Evolutionary conservation across 176 grass and related monocot genomes (phyloP), one percentile per base, ranked within the genome.

Genomic region (Paspalum notatum): DNA sequence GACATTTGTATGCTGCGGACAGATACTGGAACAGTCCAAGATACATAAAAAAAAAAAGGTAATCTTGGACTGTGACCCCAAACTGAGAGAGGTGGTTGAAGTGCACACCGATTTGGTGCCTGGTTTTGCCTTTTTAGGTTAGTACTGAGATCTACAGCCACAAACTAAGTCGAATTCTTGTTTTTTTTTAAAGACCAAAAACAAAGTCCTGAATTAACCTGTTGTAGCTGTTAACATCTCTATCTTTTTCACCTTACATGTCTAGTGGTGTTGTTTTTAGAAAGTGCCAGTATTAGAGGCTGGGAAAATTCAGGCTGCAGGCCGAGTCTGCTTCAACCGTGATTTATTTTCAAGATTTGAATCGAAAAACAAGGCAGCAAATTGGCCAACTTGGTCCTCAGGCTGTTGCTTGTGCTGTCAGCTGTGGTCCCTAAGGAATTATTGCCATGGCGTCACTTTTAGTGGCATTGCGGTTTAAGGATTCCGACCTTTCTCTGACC

Each of bases 91-190:
- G 52, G 79, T 16, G 68, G 68, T 22, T 22, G 20, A 70, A 13
- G 22, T 43, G 87, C 87, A 66, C 87, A 85, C 56, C 76, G 71
- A 89, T 85, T 64, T 22, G 39, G 13, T 76, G 16, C 77, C 82
- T 71, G 82, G 71, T 85, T 85, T 89, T 65, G 55, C 77, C 85
- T 75, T 89, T 57, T 42, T 56, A n/a, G 39, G 21, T 55, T 64
- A 41, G 54, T 38, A 0, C 25, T 89, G 24, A 32, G 56, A 9
- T 74, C 39, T 75, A n/a, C 17, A 55, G 43, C 25, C 54, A 85
- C 38, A 46, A 60, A 75, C 8, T 55, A 62, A 54, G 56, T 72
- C 24, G 4, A 16, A 10, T 16, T 45, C 14, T 32, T 9, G 9
- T 0, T 5, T 25, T 15, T 47, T 16, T 11, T 71, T 49, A 27